Conservation (phyloP, 352 stramenopile species). For the Globisporangium rhizosaccharum region DNA sequence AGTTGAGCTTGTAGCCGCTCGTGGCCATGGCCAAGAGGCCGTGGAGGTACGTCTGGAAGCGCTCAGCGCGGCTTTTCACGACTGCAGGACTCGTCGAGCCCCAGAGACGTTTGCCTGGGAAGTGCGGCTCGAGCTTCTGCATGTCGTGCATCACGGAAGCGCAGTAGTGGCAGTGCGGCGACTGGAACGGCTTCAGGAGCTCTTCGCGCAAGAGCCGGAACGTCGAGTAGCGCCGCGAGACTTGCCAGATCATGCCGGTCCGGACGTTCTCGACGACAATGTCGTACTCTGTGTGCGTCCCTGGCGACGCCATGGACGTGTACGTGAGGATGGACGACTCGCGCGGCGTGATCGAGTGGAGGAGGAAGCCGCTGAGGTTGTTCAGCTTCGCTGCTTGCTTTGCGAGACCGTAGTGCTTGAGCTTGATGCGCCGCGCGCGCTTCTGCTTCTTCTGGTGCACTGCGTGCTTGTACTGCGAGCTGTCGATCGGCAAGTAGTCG, state of each 20-base stretch:
- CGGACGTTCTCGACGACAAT: slow-evolving; percentile 56
- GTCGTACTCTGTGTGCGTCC: slow-evolving; percentile 63
- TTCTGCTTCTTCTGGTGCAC: slow-evolving; percentile 14
- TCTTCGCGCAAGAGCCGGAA: slow-evolving; percentile 63
- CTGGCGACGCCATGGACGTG: slow-evolving; percentile 33
- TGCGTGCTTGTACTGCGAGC: slow-evolving; percentile 11
- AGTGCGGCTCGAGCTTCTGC: slow-evolving; percentile 34
- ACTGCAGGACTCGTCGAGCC: slow-evolving; percentile 38
- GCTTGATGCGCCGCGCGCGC: slow-evolving; percentile 13
- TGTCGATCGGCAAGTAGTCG: slow-evolving; percentile 19
- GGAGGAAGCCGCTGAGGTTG: slow-evolving; percentile 49
- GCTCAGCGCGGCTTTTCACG: slow-evolving; percentile 34
- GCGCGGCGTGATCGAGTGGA: slow-evolving; percentile 56
- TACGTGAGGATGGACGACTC: slow-evolving; percentile 46
- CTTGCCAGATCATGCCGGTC: slow-evolving; percentile 44
- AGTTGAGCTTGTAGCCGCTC: slow-evolving; percentile 46
- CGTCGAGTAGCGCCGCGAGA: slow-evolving; percentile 60
- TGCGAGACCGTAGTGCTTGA: slow-evolving; percentile 17
- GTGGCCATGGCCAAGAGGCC: slow-evolving; percentile 50
- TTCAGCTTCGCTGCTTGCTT: slow-evolving; percentile 23
- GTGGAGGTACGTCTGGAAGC: slow-evolving; percentile 53
- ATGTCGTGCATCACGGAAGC: slow-evolving; percentile 40
- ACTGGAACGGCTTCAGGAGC: slow-evolving; percentile 40
- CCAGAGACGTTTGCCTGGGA: slow-evolving; percentile 59
- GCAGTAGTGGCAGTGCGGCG: slow-evolving; percentile 60